Evolutionary conservation across 192 early-diverging fungal genomes (phyloP).

Genomic region (Linnemannia zychae): DNA sequence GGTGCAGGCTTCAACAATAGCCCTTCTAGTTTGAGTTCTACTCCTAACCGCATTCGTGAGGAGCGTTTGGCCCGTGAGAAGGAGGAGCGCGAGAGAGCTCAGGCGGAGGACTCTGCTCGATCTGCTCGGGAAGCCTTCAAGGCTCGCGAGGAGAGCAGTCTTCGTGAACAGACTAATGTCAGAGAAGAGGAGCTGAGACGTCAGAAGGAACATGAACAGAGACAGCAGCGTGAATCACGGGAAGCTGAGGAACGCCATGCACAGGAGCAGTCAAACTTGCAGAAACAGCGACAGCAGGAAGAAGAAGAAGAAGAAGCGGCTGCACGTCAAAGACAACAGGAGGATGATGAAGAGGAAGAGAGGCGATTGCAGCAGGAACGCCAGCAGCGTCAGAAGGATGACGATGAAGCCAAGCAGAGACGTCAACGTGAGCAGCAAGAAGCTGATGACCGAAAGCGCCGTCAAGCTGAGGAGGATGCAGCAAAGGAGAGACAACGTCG

Average conservation of each 20-base stretch:
- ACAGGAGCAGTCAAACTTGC: conserved; percentile 1
- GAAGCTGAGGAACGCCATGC: conserved; percentile 15
- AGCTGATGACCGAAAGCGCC: conserved; percentile 41
- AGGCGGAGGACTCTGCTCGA: conserved; percentile 35
- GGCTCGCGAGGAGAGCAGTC: conserved; percentile 8
- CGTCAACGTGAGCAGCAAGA: conserved; percentile 14
- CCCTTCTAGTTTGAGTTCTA: not conserved
- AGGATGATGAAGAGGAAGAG: conserved; percentile 25
- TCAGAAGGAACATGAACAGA: conserved; percentile 27
- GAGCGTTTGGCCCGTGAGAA: conserved; percentile 57
- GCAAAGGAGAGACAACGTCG: conserved; percentile 29
- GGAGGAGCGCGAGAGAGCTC: conserved; percentile 52
- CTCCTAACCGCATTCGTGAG: conserved; percentile 55
- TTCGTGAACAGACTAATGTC: conserved; percentile 27
- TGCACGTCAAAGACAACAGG: conserved; percentile 1
- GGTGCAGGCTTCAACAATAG: not conserved
- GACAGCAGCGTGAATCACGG: conserved; percentile 16
- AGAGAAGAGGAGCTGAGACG: conserved; percentile 32
- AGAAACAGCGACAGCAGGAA: not conserved
- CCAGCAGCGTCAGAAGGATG: conserved; percentile 6
- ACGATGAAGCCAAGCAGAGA: not conserved
- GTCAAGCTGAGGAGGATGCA: conserved; percentile 20
- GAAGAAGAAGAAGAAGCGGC: conserved; percentile 9
- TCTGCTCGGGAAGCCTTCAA: conserved; percentile 40
- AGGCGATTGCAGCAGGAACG: not conserved